Base-by-base conservation (phyloP, 2,329 filamentous ascomycete species). In the Lachnellula willkommii region DNA sequence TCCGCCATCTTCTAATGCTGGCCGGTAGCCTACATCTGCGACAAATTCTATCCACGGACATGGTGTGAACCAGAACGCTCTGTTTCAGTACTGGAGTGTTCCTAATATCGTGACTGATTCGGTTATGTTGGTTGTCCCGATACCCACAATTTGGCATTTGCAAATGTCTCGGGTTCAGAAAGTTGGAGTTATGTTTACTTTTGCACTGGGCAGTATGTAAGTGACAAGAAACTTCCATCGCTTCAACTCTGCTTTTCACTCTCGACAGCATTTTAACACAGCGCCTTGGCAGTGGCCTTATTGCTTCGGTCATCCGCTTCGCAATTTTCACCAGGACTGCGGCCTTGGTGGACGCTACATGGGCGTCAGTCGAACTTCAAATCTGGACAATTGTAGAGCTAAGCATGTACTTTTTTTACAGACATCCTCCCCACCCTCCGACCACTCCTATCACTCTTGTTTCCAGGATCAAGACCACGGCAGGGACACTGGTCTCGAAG, bases 91-190 rank as follows among this genome's bases (percentile, higher is more conserved):
- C 17, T 48, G 46, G 46, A 36, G 26, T 35, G 46, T 48, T 26
- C 46, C 46, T 28, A 48, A 48, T 48, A 48, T 48, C 9, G 26
- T 35, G 24, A 28, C 46, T 9, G 46, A 48, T 17, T 28, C 15
- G 28, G 26, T 35, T 17, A 48, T 48, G 26, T 35, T 48, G 46
- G 22, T 48, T 48, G n/a, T 48, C 28, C 46, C 46, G 15, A 28
- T 48, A 9, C 46, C 46, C 8, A 48, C 46, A 5, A 35, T 48
- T 17, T 48, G 46, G 46, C 24, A 48, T 6, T 17, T 48, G 17
- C 46, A 48, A 48, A 48, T 48, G 26, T 35, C 46, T n/a, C 24
- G 17, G 20, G 46, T 48, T 35, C 46, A 48, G n/a, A 48, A 48
- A 26, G 17, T 48, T 17, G 46, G 26, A 32, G 26, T 48, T 48